Base-by-base conservation (phyloP, 2,329 filamentous ascomycete species). In the Zymoseptoria pseudotritici region DNA sequence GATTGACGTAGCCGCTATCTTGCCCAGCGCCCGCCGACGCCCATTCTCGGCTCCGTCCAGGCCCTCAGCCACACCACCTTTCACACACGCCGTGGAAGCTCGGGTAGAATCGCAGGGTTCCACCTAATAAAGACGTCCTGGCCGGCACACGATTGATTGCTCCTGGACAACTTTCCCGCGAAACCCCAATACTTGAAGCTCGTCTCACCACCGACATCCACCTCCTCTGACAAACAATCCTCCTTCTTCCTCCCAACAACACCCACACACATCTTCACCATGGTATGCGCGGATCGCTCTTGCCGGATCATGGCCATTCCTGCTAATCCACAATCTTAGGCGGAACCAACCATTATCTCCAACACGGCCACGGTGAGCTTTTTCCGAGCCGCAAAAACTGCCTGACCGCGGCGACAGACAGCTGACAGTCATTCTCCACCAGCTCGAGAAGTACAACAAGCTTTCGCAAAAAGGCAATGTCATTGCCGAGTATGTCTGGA, bases 401-500 rank as follows among this genome's bases (percentile, higher is more conserved):
- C 36, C 36, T 46, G 17, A 46, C 17, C 17, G 36, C 36, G 36
- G 36, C 36, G 36, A 46, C 36, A 17, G 13, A n/a, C 17, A 2
- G 36, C 36, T 46, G 36, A 46, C 36, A n/a, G 13, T 46, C 36
- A 46, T 46, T 17, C 36, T 46, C 36, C 36, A 51, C n/a, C 77
- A 96, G 91, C 86, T 97, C 77, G 81, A 88, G 77, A 97, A 97
- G 80, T 97, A 93, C 84, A 86, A 94, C 79, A 82, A 82, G 73
- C 89, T 97, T 72, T 88, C 91, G 76, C 93, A 97, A 82, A 90
- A 88, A 77, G 92, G 91, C 76, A 81, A 80, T 70, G 82, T 95
- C 74, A 94, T 96, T 78, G 93, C 91, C 74, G 93, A 97, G 81
- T 97, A 97, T 80, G 86, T 97, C 82, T 97, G 93, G 93, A 88